Conservation (phyloP, 345 rosid genomes). For the Citrus mangshanensis region DNA sequence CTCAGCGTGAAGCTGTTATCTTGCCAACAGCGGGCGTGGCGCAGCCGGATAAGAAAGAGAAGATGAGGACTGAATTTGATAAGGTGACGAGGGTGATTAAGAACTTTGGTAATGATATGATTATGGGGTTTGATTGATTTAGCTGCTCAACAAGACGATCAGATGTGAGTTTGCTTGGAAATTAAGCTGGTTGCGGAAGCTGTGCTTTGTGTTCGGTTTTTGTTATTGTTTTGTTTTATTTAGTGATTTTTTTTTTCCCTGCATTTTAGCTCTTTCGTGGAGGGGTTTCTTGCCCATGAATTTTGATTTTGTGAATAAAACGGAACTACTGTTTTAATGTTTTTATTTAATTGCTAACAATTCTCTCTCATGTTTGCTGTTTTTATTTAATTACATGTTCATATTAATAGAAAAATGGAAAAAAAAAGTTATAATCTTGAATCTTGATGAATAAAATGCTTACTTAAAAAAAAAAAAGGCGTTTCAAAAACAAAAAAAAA, state of each 20-base stretch:
- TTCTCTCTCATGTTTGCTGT: too few species aligned
- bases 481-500: not conserved
- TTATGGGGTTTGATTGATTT: not conserved
- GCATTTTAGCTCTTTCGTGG: too few species aligned
- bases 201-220: too few species aligned
- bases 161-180: not conserved
- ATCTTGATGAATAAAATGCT: too few species aligned
- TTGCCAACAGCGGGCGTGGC: conserved; percentile 57
- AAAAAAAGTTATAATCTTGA: too few species aligned
- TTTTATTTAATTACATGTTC: too few species aligned
- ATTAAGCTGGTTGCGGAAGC: not conserved
- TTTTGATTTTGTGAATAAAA: not conserved
- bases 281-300: not conserved
- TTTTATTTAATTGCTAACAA: too few species aligned
- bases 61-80: not conserved
- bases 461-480: rapidly evolving
- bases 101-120: conserved; percentile 13
- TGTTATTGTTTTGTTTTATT: too few species aligned
- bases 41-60: conserved; percentile 32
- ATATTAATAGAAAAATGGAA: too few species aligned
- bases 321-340: not conserved
- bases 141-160: not conserved
- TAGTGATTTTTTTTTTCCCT: too few species aligned
- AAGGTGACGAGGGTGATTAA: conserved; percentile 10
- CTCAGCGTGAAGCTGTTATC: conserved; percentile 64